Conservation (phyloP, 805 yeast genomes). For the Dipodascus albidus region DNA sequence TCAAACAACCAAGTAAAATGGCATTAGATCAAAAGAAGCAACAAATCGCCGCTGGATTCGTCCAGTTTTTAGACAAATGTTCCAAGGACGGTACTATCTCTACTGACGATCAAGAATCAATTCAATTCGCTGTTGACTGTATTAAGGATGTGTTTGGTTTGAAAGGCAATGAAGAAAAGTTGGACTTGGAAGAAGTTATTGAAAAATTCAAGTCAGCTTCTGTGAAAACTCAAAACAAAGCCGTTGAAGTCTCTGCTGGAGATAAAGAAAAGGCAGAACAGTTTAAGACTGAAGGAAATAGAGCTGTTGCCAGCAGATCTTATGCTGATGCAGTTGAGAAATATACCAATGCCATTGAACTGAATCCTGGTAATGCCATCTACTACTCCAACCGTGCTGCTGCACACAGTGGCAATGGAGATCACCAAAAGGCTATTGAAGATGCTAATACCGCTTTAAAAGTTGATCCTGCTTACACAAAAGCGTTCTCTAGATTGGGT, state of each 20-base stretch:
- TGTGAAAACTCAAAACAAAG: conserved; percentile 37
- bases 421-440: conserved; percentile 64
- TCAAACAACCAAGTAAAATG: background rate
- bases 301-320: conserved; percentile 69
- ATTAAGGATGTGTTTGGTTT: conserved; percentile 77
- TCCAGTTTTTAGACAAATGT: conserved; percentile 53
- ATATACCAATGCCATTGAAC: conserved; percentile 69
- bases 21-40: conserved; percentile 11
- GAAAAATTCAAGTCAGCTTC: conserved; percentile 29
- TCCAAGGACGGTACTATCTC: conserved; percentile 51
- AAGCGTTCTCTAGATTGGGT: conserved; percentile 92
- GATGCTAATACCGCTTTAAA: conserved; percentile 80
- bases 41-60: conserved; percentile 52
- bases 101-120: conserved; percentile 75
- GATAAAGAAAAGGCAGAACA: conserved; percentile 71
- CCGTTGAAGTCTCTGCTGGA: conserved; percentile 23
- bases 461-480: conserved; percentile 69
- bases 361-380: conserved; percentile 64
- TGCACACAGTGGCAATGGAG: conserved; percentile 69
- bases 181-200: conserved; percentile 27
- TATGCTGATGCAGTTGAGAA: conserved; percentile 60
- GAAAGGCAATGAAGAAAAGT: conserved; percentile 24
- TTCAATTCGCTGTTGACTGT: conserved; percentile 91
- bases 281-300: conserved; percentile 79
- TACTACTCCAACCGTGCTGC: conserved; percentile 94